Evolutionary conservation across 2,329 filamentous ascomycete species (phyloP).

Genomic region (Conoideocrella luteorostrata): DNA sequence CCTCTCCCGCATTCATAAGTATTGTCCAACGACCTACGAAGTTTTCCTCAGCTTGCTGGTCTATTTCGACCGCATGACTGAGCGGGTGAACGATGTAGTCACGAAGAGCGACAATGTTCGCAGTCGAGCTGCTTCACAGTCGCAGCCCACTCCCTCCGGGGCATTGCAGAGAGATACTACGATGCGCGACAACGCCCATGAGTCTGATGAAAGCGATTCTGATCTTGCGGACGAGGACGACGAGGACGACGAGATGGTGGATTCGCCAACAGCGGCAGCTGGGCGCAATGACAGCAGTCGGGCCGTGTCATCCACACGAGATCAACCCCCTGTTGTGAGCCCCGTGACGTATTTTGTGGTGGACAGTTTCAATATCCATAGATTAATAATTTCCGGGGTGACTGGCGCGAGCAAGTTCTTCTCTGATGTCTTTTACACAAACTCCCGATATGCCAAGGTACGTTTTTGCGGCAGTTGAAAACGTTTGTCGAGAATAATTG

Average conservation of each 20-base stretch:
- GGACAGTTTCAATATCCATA: constrained; percentile 98
- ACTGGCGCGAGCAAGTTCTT: constrained; percentile 99
- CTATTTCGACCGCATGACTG: constrained; percentile 98
- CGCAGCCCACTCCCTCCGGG: constrained; percentile 10
- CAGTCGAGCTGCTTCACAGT: constrained; percentile 16
- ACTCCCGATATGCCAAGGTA: constrained; percentile 98
- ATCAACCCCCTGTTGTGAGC: constrained; percentile 16
- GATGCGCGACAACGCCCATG: constrained; percentile 21
- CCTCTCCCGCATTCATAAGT: constrained; percentile 92
- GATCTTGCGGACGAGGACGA: constrained; percentile 45
- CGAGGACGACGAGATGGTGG: constrained; percentile 29
- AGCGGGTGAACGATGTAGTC: constrained; percentile 80
- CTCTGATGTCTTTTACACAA: constrained; percentile 97
- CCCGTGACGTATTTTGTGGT: constrained; percentile 75
- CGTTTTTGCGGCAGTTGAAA: constrained; percentile 17
- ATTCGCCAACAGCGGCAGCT: constrained; percentile 19
- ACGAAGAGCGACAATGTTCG: constrained; percentile 57
- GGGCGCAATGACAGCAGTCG: constrained; percentile 15
- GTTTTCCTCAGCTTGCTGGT: constrained; percentile 93
- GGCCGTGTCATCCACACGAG: constrained; percentile 16
- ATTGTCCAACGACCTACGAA: constrained; percentile 97
- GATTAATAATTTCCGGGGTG: constrained; percentile 91
- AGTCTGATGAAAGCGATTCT: constrained; percentile 40
- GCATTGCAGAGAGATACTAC: constrained; percentile 20
- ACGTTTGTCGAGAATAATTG: neutral